Conservation (phyloP, 2,329 filamentous ascomycete species). For the Pestalotiopsis sp. region DNA sequence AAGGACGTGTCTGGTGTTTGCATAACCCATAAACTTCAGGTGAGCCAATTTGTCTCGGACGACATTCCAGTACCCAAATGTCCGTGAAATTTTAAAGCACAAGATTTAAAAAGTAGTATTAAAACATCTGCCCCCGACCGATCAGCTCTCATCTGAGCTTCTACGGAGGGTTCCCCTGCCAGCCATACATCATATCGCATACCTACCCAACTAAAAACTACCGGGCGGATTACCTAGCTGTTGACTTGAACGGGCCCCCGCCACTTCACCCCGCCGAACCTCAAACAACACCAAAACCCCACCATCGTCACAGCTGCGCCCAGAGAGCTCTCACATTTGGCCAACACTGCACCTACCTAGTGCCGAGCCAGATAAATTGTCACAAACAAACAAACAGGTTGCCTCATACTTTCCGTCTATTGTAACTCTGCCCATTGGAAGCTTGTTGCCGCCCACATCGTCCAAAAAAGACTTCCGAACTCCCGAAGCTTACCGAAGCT, state of each 20-base stretch:
- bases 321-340: not conserved
- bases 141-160: not conserved
- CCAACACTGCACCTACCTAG: not conserved
- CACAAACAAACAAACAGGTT: not conserved
- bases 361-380: not conserved
- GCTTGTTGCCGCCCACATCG: not conserved
- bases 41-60: not conserved
- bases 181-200: not conserved
- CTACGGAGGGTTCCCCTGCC: not conserved
- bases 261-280: slow-evolving; percentile 7
- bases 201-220: not conserved
- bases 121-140: not conserved
- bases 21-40: not conserved
- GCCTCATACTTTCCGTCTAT: not conserved
- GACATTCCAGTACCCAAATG: not conserved
- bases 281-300: slow-evolving; percentile 10
- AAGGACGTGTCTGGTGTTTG: not conserved
- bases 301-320: slow-evolving; percentile 8
- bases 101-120: not conserved
- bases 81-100: not conserved
- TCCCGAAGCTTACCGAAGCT: not conserved
- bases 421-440: not conserved
- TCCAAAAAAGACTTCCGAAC: not conserved
- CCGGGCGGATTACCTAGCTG: not conserved
- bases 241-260: not conserved